These are phyloP conservation scores for Chimonanthus salicifolius DNA, from an alignment of 164 flowering plant species.

Conservation along the genomic window DNA sequence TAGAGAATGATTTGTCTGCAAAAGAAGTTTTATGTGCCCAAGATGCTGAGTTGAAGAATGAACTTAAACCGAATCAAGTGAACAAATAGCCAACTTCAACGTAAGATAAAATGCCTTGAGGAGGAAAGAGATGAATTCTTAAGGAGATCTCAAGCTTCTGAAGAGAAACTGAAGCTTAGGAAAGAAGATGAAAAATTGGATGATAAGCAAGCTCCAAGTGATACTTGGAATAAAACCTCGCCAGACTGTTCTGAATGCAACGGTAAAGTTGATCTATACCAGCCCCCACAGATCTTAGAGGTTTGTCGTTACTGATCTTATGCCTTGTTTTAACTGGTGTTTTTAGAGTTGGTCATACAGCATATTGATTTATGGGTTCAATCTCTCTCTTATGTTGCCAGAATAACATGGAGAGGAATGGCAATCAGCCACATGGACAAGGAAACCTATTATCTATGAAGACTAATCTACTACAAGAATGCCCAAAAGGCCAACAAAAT, in stretches of 20 bases:
- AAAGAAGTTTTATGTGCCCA: constrained; percentile 45
- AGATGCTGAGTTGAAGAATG: constrained; percentile 54
- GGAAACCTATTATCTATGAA: constrained; percentile 3
- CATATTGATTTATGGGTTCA: neutral
- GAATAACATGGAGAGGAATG: constrained; percentile 9
- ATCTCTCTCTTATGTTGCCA: neutral
- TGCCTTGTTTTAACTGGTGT: neutral
- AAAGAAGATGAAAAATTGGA: constrained; percentile 29
- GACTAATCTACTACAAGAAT: neutral
- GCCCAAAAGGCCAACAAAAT: constrained; percentile 4
- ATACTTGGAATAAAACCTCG: constrained; percentile 10
- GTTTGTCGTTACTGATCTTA: constrained; percentile 16
- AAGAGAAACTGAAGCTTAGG: constrained; percentile 38
- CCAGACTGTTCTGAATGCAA: constrained; percentile 11
- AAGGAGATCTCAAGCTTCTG: constrained; percentile 39
- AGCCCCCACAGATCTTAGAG: constrained; percentile 14
- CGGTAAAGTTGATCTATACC: neutral
- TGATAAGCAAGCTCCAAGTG: constrained; percentile 9
- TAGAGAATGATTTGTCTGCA: constrained; percentile 47
- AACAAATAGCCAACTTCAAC: constrained; percentile 45
- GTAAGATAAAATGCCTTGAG: constrained; percentile 46
- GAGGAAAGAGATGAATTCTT: constrained; percentile 41
- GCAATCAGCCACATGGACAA: neutral
- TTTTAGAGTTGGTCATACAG: neutral
- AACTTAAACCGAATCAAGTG: constrained; percentile 43